Conservation (phyloP, 2,329 filamentous ascomycete species). For the Penicillium palitans region DNA sequence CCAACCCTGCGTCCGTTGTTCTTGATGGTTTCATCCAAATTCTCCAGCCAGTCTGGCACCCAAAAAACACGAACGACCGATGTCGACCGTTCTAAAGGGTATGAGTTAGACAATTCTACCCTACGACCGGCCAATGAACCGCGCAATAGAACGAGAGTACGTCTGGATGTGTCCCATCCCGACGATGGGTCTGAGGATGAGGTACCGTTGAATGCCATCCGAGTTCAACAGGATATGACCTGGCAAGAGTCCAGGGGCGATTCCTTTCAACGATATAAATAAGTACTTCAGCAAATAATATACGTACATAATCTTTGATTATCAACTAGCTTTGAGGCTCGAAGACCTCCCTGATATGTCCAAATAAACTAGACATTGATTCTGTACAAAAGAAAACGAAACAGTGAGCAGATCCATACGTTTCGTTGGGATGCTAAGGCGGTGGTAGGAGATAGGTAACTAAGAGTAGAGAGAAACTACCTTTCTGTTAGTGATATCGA, state of each 20-base stretch:
- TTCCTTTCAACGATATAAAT: not conserved
- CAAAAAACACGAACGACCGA: constrained; percentile 1
- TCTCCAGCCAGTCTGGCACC: not conserved
- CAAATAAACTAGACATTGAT: not conserved
- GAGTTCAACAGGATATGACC: constrained; percentile 15
- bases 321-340: not conserved
- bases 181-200: constrained; percentile 14
- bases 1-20: constrained; percentile 22
- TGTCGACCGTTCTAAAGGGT: not conserved
- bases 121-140: constrained; percentile 8
- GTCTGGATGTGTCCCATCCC: constrained; percentile 1
- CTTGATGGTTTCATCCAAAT: constrained; percentile 8
- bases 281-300: not conserved
- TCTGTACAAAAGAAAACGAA: not conserved
- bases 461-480: no score
- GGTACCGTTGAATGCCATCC: constrained; percentile 17
- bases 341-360: not conserved
- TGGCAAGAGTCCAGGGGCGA: constrained; percentile 12
- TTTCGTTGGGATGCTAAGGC: not conserved
- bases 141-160: constrained; percentile 4
- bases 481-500: not conserved
- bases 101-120: not conserved
- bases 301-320: not conserved
- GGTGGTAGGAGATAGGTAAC: no score
- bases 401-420: not conserved